Evolutionary conservation across 495 filamentous ascomycete species (phyloP).

Genomic region (Clohesyomyces aquaticus): DNA sequence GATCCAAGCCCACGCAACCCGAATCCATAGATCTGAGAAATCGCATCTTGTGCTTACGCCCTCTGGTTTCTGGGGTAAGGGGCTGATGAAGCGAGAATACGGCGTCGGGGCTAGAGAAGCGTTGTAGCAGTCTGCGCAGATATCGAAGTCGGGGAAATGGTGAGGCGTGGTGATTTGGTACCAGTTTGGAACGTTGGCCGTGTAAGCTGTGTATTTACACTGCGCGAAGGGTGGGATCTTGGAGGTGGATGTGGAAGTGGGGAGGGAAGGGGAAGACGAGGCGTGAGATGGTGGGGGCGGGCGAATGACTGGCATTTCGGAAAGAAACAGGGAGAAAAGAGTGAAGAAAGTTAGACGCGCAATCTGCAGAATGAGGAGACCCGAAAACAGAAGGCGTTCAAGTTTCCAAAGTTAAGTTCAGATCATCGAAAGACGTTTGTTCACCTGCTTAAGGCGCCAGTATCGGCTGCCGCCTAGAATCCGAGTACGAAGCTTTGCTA

Average conservation of each 20-base stretch:
- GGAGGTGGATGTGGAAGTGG: neutral
- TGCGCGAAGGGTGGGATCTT: neutral
- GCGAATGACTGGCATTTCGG: neutral
- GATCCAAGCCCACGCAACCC: slow-evolving; percentile 10
- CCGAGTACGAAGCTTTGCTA: no score
- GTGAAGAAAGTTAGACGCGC: no score
- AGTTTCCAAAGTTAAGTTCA: no score
- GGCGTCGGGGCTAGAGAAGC: neutral
- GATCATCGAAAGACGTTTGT: no score
- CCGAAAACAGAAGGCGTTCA: no score
- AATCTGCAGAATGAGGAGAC: no score
- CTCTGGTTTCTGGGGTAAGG: neutral
- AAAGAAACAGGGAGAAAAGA: no score
- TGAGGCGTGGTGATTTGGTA: slow-evolving; percentile 6
- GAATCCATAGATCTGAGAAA: slow-evolving; percentile 12
- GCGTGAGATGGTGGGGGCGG: neutral
- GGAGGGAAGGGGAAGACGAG: neutral
- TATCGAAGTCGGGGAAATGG: slow-evolving; percentile 8
- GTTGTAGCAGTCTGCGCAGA: slow-evolving; percentile 15
- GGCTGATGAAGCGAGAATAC: slow-evolving; percentile 3
- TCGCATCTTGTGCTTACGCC: slow-evolving; percentile 3
- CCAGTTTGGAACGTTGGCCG: neutral
- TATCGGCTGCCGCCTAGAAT: no score
- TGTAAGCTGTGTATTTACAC: neutral
- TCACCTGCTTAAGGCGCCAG: no score